Conservation (phyloP, 352 stramenopile species). For the Aphanomyces euteiches region DNA sequence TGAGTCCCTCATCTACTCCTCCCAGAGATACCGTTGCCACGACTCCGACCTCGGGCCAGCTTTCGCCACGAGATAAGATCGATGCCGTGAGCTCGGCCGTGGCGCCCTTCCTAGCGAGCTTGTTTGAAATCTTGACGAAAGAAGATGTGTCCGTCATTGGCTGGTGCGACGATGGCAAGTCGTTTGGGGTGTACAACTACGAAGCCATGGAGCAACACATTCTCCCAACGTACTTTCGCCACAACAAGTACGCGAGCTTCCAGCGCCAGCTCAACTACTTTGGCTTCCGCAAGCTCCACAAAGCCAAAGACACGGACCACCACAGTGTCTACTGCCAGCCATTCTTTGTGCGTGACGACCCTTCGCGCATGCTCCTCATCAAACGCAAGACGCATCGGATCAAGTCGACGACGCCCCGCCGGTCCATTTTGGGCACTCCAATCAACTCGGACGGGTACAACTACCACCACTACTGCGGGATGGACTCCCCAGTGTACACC, state of each 20-base stretch:
- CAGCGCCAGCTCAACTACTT: slow-evolving; percentile 89
- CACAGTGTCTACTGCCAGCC: slow-evolving; percentile 68
- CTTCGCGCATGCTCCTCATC: slow-evolving; percentile 66
- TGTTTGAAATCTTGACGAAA: slow-evolving; percentile 70
- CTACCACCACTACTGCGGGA: not conserved
- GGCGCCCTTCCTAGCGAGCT: slow-evolving; percentile 53
- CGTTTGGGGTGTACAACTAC: slow-evolving; percentile 68
- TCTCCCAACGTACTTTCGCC: slow-evolving; percentile 92
- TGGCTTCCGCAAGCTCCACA: slow-evolving; percentile 56
- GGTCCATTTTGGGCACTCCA: not conserved
- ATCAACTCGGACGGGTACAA: not conserved
- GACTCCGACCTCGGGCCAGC: not conserved
- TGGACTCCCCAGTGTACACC: not conserved
- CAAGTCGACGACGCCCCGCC: slow-evolving; percentile 21
- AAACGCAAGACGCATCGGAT: slow-evolving; percentile 47
- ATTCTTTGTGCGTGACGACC: slow-evolving; percentile 54
- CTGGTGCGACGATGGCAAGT: slow-evolving; percentile 62
- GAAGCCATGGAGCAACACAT: slow-evolving; percentile 61
- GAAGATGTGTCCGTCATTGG: slow-evolving; percentile 64
- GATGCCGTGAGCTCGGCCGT: slow-evolving; percentile 21
- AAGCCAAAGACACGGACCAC: slow-evolving; percentile 58
- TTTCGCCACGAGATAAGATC: not conserved
- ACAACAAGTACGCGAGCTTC: slow-evolving; percentile 90
- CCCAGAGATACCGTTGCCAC: not conserved
- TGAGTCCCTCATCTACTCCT: slow-evolving; percentile 9